Base-by-base conservation (phyloP, 345 rosid species). In the Salix dunnii region DNA sequence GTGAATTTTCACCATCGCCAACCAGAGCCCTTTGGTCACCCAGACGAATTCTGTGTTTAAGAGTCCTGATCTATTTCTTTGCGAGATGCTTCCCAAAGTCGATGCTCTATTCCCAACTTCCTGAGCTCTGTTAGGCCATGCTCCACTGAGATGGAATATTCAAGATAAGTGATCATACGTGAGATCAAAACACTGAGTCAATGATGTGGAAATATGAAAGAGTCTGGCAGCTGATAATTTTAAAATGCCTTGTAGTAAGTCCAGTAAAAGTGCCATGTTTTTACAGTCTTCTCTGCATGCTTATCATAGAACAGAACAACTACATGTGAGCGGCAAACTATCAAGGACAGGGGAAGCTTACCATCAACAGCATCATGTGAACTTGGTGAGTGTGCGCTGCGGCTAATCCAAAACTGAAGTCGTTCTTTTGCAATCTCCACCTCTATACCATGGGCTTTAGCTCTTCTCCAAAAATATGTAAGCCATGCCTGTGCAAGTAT, bases 61-160 rank as follows among this genome's bases (percentile, higher is more conserved):
- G 80, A 30, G 10, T 83, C 84, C 23, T 71, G 83, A 43, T 87
- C 87, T 17, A 76, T 79, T 79, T 85, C 89, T 76, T 71, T 87
- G 73, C 93, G 90, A 58, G 98, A 90, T 74, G 94, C 93, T 86
- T 96, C 99, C 99, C 99, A 96, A 42, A 93, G 88, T 53, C 92
- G 74, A 83, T 86, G 94, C 83, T 93, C 99, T 46, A 93, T 87
- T 60, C 90, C 93, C 80, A 91, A 65, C 88, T 96, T 96, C 82
- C 91, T 85, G 48, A 96, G 90, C 89, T 96, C 98, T 81, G 82
- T 81, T 79, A 96, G 78, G 30, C 99, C 99, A 85, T 87, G 92
- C 82, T 96, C 94, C 58, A 96, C 98, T 96, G 82, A 65, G 76
- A 75, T 16, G 21, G 65, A 77, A 69, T 25, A 61, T 40, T 64